Evolutionary conservation across 2,329 filamentous ascomycete species (phyloP), one percentile per base, ranked within the genome.

Genomic region (Coniochaeta pulveracea): DNA sequence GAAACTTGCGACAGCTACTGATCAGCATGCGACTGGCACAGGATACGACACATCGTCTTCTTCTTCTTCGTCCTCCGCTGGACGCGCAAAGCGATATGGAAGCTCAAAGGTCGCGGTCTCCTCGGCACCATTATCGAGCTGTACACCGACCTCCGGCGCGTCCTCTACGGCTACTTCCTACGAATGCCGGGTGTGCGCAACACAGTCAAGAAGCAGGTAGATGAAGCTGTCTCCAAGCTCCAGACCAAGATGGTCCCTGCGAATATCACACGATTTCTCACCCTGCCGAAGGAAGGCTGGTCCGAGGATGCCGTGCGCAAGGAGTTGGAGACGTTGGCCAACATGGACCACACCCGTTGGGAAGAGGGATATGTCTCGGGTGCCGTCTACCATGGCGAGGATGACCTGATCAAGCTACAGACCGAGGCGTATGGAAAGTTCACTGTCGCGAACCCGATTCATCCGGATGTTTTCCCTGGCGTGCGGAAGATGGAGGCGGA

Each of bases 401-500:
- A 83, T 24, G 78, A 81, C 27, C 61, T 98, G 45, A 60, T 91
- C 39, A 74, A 80, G 49, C 64, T 98, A 24, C 91, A 98, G 63
- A 83, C 84, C 5, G 85, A 95, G 54, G 89, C 91, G 1, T 96
- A 89, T 66, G 82, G 83, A 43, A 82, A 83, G 57, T 98, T 98
- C 55, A 89, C 86, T 33, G 91, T 98, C 19, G 74, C 86, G 24
- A 98, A 98, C 56, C 91, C 91, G 3, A 91, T 98, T 45, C 91
- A 98, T 56, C 91, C 91, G 6, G 91, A 98, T 60, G 89, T 98
- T 26, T 98, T 98, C 61, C 91, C 91, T 11, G 91, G 89, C 18
- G 88, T 98, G 34, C 71, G 91, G 48, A 98, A 98, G 72, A 98
- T 98, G 91, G 91, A 98, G 64, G 89, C 91, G 27, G 91, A 98